Conservation (phyloP, 2,329 filamentous ascomycete genomes). For the Hypoxylon sp. region DNA sequence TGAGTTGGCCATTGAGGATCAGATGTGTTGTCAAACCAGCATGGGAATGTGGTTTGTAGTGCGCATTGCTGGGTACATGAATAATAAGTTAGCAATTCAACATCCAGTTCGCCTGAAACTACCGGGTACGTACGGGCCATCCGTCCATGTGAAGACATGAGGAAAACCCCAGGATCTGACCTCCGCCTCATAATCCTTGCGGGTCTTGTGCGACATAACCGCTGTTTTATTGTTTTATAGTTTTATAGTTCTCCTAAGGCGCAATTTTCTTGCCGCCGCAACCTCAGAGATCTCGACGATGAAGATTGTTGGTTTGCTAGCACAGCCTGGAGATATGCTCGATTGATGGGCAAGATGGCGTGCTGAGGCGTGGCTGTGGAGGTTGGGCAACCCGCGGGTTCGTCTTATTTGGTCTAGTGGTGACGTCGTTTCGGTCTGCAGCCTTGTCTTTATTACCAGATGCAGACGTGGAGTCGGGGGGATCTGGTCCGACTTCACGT, state of each 20-base stretch:
- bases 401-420: constrained; percentile 8
- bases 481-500: constrained; percentile 21
- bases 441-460: constrained; percentile 33
- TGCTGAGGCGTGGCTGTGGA: constrained; percentile 33
- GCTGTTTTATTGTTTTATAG: neutral
- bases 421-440: constrained; percentile 40
- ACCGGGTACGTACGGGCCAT: constrained; percentile 71
- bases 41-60: constrained; percentile 79
- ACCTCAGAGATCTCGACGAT: neutral
- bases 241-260: neutral
- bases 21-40: constrained; percentile 77
- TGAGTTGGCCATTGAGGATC: constrained; percentile 75
- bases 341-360: constrained; percentile 7
- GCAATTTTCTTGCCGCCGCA: constrained; percentile 4
- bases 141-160: constrained; percentile 80
- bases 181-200: constrained; percentile 68
- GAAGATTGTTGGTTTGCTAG: constrained; percentile 2
- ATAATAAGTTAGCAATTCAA: constrained; percentile 36
- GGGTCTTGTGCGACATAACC: constrained; percentile 56
- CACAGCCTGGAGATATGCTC: constrained; percentile 18
- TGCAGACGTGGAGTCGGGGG: neutral
- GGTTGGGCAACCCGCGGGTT: constrained; percentile 14
- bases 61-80: constrained; percentile 66
- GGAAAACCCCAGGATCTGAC: constrained; percentile 79
- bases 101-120: constrained; percentile 14